Base-by-base conservation (phyloP, 2,329 filamentous ascomycete genomes). In the Hymenoscyphus scutula region DNA sequence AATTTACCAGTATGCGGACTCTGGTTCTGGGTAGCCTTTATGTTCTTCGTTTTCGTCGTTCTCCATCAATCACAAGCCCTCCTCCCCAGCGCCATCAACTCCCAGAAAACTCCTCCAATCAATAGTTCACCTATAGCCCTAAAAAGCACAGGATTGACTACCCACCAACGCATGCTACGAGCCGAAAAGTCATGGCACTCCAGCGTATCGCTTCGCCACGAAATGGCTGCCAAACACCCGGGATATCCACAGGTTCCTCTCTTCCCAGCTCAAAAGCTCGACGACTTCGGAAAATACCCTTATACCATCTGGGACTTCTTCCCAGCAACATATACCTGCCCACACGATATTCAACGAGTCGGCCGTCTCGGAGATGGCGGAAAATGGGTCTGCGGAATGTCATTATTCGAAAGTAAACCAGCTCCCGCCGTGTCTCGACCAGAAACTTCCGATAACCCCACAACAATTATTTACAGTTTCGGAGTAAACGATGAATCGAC, bases 331-430 rank as follows among this genome's bases (percentile, higher is more conserved):
- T 79, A 75, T 67, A 73, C 71, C 55, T 79, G 77, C 66, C 77
- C 77, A 3, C 73, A 76, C 60, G 76, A 78, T 34, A 71, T 78
- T 17, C 74, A 77, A 62, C 72, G 77, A 6, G 68, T 79, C 2
- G 77, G 77, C 2, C 68, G 72, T 4, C 65, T 77, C 5, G 77
- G 77, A 32, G 76, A 78, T 45, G 77, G 77, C n/a, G 77, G 77
- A 25, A 79, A 79, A 65, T 77, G 76, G 74, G 73, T 78, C 15
- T 79, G 77, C 67, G 77, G 77, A 41, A 76, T 78, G 74, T 73
- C 71, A 6, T 66, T 71, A n/a, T 76, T 75, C 62, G 74, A 75
- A 64, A 66, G 67, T 13, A 65, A 69, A 54, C 61, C 59, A 1
- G 32, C 54, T 0, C 53, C 61, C 1, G 58, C 66, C 61, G 53